Percentiles rank a stretch among this genome's conserved stretches.
phyloP scores from a whole-genome alignment of 345 rosid genomes.

The Arabis hirsuta region DNA sequence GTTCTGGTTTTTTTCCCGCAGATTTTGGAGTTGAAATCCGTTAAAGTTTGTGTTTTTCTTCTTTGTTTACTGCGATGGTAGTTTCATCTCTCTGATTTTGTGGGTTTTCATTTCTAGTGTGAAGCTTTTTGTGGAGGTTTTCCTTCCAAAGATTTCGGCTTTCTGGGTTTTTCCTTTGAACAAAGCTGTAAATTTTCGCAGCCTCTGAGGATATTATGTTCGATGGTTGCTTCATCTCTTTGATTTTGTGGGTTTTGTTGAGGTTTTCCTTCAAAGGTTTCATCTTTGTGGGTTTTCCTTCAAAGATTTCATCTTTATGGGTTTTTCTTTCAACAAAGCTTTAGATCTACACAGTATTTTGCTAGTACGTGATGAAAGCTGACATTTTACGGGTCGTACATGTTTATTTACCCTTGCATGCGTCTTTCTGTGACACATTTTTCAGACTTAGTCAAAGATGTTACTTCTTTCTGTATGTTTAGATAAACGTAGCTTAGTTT shows the following conservation, averaged over 20 bases:
- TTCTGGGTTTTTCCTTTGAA: not conserved
- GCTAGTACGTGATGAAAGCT: not conserved
- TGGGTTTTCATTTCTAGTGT: not conserved
- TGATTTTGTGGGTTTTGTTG: not conserved
- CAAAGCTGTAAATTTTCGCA: not conserved
- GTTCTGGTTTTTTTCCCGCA: not conserved
- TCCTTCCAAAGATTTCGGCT: not conserved
- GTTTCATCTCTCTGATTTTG: not conserved
- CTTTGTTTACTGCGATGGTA: not conserved
- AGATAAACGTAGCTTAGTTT: not conserved
- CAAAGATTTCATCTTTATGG: not conserved
- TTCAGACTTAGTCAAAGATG: not conserved
- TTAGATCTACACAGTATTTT: not conserved
- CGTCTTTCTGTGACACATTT: not conserved
- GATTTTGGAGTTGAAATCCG: not conserved
- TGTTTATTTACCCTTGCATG: conserved; percentile 33
- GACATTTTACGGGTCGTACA: not conserved
- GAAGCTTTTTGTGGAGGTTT: not conserved
- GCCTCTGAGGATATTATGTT: not conserved
- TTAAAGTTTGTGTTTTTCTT: not conserved
- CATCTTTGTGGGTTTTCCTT: not conserved
- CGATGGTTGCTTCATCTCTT: not conserved
- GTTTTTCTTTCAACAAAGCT: not conserved
- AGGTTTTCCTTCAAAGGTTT: not conserved
- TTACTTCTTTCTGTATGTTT: not conserved